phyloP scores from a whole-genome alignment of 805 yeast species.

The Metschnikowia anglica region DNA sequence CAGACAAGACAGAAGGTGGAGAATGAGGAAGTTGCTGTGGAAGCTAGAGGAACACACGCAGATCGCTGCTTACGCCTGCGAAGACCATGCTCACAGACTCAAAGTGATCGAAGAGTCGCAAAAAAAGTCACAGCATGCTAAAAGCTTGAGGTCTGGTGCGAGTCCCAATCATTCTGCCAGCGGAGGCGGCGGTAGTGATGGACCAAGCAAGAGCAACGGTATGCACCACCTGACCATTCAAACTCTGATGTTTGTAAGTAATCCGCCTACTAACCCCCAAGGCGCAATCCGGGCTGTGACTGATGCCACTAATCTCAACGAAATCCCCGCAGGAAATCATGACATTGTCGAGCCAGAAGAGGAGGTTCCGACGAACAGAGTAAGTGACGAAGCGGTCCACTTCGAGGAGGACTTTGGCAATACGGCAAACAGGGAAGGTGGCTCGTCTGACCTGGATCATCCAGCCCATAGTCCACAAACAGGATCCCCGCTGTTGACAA shows the following conservation, averaged over 20 bases:
- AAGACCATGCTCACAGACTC: constrained; percentile 52
- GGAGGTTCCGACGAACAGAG: constrained; percentile 17
- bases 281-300: constrained; percentile 13
- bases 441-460: background rate
- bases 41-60: constrained; percentile 80
- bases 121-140: constrained; percentile 17
- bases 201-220: constrained; percentile 16
- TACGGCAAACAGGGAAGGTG: background rate
- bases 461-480: background rate
- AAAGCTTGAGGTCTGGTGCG: constrained; percentile 14
- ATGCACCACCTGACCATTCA: constrained; percentile 23
- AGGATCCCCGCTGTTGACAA: background rate
- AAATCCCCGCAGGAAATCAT: constrained; percentile 9
- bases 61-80: constrained; percentile 58
- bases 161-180: constrained; percentile 8
- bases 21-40: constrained; percentile 89
- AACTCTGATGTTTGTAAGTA: constrained; percentile 19
- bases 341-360: constrained; percentile 18
- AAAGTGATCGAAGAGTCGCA: constrained; percentile 42
- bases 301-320: background rate
- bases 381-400: constrained; percentile 19
- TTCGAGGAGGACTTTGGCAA: constrained; percentile 21
- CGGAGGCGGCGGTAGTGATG: constrained; percentile 5
- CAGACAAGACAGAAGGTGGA: constrained; percentile 70
- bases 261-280: constrained; percentile 15